Base-by-base conservation (phyloP, 805 yeast genomes). In the Sugiyamaella floridensis region DNA sequence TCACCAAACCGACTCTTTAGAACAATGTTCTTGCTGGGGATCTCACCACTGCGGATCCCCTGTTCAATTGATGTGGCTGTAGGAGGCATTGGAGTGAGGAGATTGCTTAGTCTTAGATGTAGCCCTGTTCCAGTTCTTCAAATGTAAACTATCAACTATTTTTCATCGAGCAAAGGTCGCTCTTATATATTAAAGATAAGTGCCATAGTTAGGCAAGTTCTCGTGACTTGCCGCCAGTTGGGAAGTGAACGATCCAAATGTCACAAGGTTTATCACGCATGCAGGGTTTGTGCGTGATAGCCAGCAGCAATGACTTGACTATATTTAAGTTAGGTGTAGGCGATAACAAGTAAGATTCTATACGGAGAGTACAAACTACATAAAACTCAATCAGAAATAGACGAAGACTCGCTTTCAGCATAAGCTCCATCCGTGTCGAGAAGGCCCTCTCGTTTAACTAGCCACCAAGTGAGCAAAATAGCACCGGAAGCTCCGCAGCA, bases 61-160 rank as follows among this genome's bases (percentile, higher is more conserved):
- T 49, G 48, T 26, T 49, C 51, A 37, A 47, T 51, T 16, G 43
- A 12, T 15, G 45, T 7, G 22, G 55, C 51, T 28, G 51, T 42
- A 14, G 53, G 54, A 15, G 56, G 54, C 52, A 49, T 49, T 48
- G 34, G 40, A 14, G n/a, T n/a, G n/a, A n/a, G n/a, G n/a, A n/a
- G n/a, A n/a, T n/a, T n/a, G n/a, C n/a, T n/a, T n/a, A n/a, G n/a
- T n/a, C n/a, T n/a, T n/a, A n/a, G n/a, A n/a, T n/a, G n/a, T n/a
- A n/a, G n/a, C n/a, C n/a, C n/a, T n/a, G 18, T 37, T 29, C 15
- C 22, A 22, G 14, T 14, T 45, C 22, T 20, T 16, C 3, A 4
- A 22, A 42, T 7, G 14, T 14, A 15, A n/a, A 18, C n/a, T 43
- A 43, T 16, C 61, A 4, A 42, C 56, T 20, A 46, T 53, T 19